Base-by-base conservation (phyloP, 148 eudicot species). In the Camellia lanceoleosa region DNA sequence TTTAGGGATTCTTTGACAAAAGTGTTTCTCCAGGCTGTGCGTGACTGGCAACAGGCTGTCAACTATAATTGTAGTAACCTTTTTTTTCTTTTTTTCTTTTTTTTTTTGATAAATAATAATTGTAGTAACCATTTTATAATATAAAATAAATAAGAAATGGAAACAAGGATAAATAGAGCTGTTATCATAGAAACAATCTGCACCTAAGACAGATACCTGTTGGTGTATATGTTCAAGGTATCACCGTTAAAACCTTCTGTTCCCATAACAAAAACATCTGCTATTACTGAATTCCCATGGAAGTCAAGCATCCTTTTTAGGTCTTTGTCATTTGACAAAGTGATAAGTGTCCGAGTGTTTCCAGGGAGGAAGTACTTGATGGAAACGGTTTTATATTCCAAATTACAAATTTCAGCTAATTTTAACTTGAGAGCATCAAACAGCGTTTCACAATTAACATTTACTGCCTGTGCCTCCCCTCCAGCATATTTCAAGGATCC, bases 351-450 rank as follows among this genome's bases (percentile, higher is more conserved):
- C 74, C 87, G 84, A 72, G 76, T 87, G 80, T 89, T 89, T 74
- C 88, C 88, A 1, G 91, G 91, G 63, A 89, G 91, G 74, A 89
- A 89, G 52, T 89, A 89, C 84, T 89, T 89, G 75, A 89, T 63
- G 54, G 82, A 75, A 61, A 89, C 78, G 3, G 87, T 74, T 75
- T 80, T 77, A 54, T 81, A 84, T 5, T 87, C 84, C 74, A 87
- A 76, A 80, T 89, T 80, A 72, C 84, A 87, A 74, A 85, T 68
- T 76, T 87, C 88, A n/a, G 91, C 91, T 63, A 89, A 79, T 77
- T 82, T 87, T 73, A 87, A 76, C 83, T 85, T 89, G 60, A 89
- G 84, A 79, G 85, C 91, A 82, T 87, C 84, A 74, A 81, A 89
- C 41, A 78, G 61, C 18, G 89, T 83, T 43, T 87, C 91, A 52